These are phyloP conservation scores for Antitrichia curtipendula DNA, from an alignment of 225 moss, liverwort and hornwort genomes.

Conservation along the genomic window DNA sequence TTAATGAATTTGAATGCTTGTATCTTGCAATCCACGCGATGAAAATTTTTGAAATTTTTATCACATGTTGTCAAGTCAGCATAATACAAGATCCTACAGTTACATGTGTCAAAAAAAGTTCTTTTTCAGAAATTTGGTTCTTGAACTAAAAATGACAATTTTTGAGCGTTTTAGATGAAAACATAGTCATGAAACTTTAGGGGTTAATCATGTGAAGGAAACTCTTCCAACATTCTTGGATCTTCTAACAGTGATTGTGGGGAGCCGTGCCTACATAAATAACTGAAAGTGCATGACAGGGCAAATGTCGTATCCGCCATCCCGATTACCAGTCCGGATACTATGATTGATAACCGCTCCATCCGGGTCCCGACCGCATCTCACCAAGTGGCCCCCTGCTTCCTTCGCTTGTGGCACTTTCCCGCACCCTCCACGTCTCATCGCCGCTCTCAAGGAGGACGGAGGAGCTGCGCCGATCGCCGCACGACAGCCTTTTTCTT, in stretches of 20 bases:
- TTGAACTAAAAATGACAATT: no score
- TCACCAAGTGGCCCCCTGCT: neutral
- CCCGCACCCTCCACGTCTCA: constrained; percentile 4
- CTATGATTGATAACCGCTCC: neutral
- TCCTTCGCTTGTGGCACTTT: neutral
- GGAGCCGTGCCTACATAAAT: no score
- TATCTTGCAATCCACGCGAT: no score
- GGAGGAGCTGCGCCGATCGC: neutral
- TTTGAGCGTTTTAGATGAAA: no score
- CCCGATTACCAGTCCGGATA: neutral
- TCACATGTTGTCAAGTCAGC: no score
- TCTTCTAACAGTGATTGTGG: neutral
- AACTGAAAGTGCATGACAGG: no score
- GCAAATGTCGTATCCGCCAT: neutral
- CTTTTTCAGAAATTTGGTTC: no score
- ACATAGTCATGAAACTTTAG: no score
- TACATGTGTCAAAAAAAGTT: no score
- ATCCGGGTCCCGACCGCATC: neutral
- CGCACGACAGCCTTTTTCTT: neutral
- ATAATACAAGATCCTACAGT: no score
- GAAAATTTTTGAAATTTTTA: no score
- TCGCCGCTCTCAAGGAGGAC: neutral
- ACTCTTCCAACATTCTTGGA: neutral
- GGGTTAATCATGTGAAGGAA: neutral
- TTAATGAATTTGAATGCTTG: no score